Evolutionary conservation across 2,329 filamentous ascomycete species (phyloP).

Genomic region (Penicillium sp.): DNA sequence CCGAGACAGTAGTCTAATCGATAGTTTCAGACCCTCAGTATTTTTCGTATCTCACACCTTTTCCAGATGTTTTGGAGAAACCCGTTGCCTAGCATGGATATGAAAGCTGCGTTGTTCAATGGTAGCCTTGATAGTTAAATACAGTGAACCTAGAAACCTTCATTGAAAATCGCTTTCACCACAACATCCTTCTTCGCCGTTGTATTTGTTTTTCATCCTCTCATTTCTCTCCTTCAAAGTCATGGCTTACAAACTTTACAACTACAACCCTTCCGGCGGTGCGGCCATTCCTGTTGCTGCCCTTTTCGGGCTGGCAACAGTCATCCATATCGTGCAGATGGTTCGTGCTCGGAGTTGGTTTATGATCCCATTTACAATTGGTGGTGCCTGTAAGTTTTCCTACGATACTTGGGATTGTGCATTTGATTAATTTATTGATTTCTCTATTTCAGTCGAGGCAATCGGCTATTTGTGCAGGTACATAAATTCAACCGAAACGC

Average conservation of each 20-base stretch:
- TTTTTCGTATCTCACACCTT: neutral
- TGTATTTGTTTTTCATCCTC: neutral
- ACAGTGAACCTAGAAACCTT: neutral
- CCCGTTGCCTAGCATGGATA: neutral
- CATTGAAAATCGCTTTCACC: neutral
- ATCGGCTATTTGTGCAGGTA: constrained; percentile 24
- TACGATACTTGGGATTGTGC: neutral
- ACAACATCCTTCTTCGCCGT: neutral
- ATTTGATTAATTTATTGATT: neutral
- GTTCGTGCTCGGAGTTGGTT: constrained; percentile 30
- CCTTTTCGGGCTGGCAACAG: constrained; percentile 37
- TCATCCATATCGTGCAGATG: constrained; percentile 26
- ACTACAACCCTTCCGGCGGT: constrained; percentile 24
- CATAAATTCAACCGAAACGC: constrained; percentile 24
- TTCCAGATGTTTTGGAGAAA: neutral
- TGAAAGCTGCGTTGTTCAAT: neutral
- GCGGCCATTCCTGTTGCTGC: constrained; percentile 23
- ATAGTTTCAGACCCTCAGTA: neutral
- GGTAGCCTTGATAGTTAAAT: neutral
- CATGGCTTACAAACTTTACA: constrained; percentile 26
- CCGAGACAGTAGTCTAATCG: neutral
- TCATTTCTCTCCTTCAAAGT: neutral
- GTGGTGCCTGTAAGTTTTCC: constrained; percentile 34
- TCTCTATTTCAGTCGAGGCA: constrained; percentile 19
- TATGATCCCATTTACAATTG: constrained; percentile 49